These are phyloP conservation scores for Corylus heterophylla DNA, from an alignment of 306 rosid genomes.

Conservation along the genomic window DNA sequence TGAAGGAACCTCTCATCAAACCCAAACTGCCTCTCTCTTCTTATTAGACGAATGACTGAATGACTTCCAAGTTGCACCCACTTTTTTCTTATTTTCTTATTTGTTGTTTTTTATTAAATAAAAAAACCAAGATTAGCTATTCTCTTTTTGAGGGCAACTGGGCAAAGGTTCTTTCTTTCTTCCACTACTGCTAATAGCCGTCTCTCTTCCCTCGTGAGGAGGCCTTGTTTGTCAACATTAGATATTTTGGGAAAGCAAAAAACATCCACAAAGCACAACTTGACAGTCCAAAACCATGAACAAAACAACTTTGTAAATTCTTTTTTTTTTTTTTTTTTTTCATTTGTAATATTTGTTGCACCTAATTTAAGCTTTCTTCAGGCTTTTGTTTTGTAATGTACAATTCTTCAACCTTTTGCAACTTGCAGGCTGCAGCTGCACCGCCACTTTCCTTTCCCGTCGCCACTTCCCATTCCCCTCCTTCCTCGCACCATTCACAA, in stretches of 20 bases:
- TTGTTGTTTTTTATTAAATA: background rate
- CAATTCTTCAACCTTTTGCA: slow-evolving; percentile 41
- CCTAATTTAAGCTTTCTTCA: slow-evolving; percentile 50
- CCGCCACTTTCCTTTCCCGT: background rate
- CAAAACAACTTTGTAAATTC: slow-evolving; percentile 30
- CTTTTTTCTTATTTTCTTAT: background rate
- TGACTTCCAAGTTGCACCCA: slow-evolving; percentile 2
- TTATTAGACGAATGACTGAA: slow-evolving; percentile 41
- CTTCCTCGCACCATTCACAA: slow-evolving; percentile 33
- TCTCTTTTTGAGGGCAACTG: background rate
- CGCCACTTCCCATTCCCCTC: background rate
- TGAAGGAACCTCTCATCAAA: background rate
- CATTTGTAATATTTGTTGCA: slow-evolving; percentile 30
- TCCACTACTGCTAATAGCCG: too few relatives aligned
- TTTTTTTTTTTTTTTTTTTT: background rate
- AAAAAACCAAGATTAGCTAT: background rate
- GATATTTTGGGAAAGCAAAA: slow-evolving; percentile 34
- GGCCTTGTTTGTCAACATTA: slow-evolving; percentile 23
- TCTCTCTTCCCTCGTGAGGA: background rate
- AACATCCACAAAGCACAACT: slow-evolving; percentile 17
- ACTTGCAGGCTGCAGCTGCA: slow-evolving; percentile 46
- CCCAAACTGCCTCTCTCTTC: slow-evolving; percentile 18
- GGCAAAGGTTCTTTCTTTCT: background rate
- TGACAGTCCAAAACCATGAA: background rate
- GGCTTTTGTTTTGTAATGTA: slow-evolving; percentile 47